A percentile compares a stretch with the other conserved stretches of the same genome.
phyloP scores from a whole-genome alignment of 2,329 filamentous ascomycete species.

The Colletotrichum ledebouriae region DNA sequence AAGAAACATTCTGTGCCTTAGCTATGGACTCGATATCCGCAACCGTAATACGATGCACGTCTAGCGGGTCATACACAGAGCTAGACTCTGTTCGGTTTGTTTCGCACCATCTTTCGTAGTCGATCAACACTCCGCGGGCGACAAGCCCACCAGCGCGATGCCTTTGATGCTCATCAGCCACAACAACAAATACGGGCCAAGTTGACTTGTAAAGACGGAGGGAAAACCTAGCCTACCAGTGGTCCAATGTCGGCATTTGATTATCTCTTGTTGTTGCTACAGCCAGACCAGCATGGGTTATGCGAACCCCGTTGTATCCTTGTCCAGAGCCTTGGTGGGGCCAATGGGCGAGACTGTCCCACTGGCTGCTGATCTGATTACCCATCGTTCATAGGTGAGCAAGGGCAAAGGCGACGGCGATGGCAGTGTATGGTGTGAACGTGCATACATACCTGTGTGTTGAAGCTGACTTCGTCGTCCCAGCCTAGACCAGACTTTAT shows the following conservation, averaged over 20 bases:
- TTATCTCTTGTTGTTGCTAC: slow-evolving; percentile 45
- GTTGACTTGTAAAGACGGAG: too few relatives aligned
- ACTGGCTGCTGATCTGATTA: slow-evolving; percentile 66
- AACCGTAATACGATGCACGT: slow-evolving; percentile 65
- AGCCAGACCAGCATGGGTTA: slow-evolving; percentile 51
- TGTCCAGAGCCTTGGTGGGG: slow-evolving; percentile 57
- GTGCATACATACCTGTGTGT: too few relatives aligned
- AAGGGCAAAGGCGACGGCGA: too few relatives aligned
- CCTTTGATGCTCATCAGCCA: too few relatives aligned
- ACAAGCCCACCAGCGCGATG: slow-evolving; percentile 65
- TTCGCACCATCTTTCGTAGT: slow-evolving; percentile 64
- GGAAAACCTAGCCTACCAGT: too few relatives aligned
- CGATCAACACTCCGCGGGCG: slow-evolving; percentile 68
- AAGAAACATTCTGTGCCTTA: slow-evolving; percentile 70
- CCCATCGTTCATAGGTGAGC: too few relatives aligned
- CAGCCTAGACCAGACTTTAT: slow-evolving; percentile 50
- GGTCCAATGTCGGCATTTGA: slow-evolving; percentile 56
- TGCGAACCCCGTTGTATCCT: slow-evolving; percentile 64
- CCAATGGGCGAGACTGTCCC: slow-evolving; percentile 66
- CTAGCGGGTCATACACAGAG: slow-evolving; percentile 68
- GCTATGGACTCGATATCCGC: slow-evolving; percentile 71
- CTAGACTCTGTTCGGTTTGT: too few relatives aligned
- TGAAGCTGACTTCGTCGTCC: slow-evolving; percentile 67
- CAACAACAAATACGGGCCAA: too few relatives aligned
- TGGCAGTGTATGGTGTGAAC: too few relatives aligned